A percentile compares a stretch with the other conserved stretches of the same genome.
Conservation (phyloP, 176 grass and related monocot species). For the Stipa capillata region DNA sequence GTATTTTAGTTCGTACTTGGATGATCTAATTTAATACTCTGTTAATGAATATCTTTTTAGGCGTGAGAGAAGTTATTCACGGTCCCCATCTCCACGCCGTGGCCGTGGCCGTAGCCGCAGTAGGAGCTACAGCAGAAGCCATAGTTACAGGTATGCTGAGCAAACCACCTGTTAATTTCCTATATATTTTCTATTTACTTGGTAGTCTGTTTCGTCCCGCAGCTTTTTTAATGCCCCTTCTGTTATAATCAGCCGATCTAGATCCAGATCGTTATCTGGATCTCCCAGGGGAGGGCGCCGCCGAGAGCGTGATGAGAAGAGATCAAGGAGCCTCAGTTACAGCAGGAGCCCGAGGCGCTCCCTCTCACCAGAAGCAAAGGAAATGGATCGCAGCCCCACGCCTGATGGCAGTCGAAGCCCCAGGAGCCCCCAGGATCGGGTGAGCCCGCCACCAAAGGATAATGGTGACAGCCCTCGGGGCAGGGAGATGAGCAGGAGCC, state of each 20-base stretch:
- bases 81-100: slow-evolving; percentile 64
- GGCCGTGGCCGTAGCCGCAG: slow-evolving; percentile 48
- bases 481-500: slow-evolving; percentile 49
- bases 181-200: too few species aligned
- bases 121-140: slow-evolving; percentile 74
- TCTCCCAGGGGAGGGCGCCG: slow-evolving; percentile 51
- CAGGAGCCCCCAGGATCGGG: too few species aligned
- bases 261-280: slow-evolving; percentile 40
- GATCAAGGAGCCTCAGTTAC: slow-evolving; percentile 70
- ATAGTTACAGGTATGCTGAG: slow-evolving; percentile 53
- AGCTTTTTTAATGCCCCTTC: background rate
- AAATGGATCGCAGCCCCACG: slow-evolving; percentile 41
- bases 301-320: slow-evolving; percentile 31
- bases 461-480: slow-evolving; percentile 36
- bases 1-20: background rate
- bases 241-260: slow-evolving; percentile 21
- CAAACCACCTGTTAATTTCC: background rate
- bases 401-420: slow-evolving; percentile 55
- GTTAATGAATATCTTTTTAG: background rate
- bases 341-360: slow-evolving; percentile 72
- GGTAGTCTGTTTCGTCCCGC: background rate
- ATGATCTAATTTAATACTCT: too few species aligned
- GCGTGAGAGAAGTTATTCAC: slow-evolving; percentile 70
- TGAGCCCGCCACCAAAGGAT: too few species aligned
- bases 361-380: slow-evolving; percentile 37